These are phyloP conservation scores for Fraxinus xanthoxyloides DNA, from an alignment of 305 asterid species.

Conservation along the genomic window DNA sequence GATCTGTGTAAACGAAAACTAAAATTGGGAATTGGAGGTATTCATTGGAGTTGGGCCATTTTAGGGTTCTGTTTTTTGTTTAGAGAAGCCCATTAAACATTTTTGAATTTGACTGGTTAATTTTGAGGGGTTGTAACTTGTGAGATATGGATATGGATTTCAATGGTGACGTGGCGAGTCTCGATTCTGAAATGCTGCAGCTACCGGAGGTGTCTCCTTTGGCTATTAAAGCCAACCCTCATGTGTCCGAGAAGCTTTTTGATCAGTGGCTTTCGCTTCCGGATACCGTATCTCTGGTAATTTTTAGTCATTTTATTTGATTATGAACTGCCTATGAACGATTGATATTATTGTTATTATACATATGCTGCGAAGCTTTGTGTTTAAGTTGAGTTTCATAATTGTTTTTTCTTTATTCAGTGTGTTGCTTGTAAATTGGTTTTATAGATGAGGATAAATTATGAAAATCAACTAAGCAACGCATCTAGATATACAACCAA, in stretches of 20 bases:
- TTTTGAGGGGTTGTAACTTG: conserved; percentile 28
- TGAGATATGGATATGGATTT: conserved; percentile 85
- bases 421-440: conserved; percentile 21
- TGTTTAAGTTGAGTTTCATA: background rate
- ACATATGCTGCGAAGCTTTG: background rate
- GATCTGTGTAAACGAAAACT: conserved; percentile 21
- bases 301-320: background rate
- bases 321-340: conserved; percentile 1
- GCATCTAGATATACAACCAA: background rate
- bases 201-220: conserved; percentile 82
- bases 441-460: background rate
- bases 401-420: conserved; percentile 7
- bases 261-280: conserved; percentile 97
- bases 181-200: conserved; percentile 90
- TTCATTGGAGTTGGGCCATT: conserved; percentile 20
- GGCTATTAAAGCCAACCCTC: conserved; percentile 78
- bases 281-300: conserved; percentile 76
- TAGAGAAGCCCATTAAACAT: conserved; percentile 29
- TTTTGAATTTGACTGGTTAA: conserved; percentile 19
- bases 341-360: conserved; percentile 14
- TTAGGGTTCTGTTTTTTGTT: conserved; percentile 36
- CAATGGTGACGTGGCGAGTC: conserved; percentile 67
- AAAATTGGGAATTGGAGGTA: conserved; percentile 17
- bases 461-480: background rate
- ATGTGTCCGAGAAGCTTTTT: conserved; percentile 73